These are phyloP conservation scores for Podaxis sp. DNA, from an alignment of 768 basidiomycete species.

Conservation along the genomic window DNA sequence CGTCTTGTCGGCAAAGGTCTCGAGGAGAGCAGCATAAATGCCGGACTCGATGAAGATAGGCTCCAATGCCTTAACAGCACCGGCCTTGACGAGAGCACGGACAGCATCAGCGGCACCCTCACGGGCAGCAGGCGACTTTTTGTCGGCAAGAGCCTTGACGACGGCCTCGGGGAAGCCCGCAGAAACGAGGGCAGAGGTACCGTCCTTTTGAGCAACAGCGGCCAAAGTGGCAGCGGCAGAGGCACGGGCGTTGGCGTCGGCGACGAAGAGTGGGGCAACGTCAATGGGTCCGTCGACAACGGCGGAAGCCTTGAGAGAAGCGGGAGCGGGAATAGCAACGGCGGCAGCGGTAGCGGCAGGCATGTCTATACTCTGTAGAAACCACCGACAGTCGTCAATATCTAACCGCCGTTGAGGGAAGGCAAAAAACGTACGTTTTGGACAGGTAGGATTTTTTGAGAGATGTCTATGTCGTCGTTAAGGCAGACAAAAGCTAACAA, in stretches of 20 bases:
- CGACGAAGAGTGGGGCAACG: slow-evolving; percentile 71
- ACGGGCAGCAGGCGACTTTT: slow-evolving; percentile 90
- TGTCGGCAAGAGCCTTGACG: slow-evolving; percentile 87
- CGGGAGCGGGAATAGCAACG: slow-evolving; percentile 57
- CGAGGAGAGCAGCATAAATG: slow-evolving; percentile 82
- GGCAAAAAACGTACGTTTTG: slow-evolving; percentile 37
- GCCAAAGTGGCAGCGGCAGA: slow-evolving; percentile 69
- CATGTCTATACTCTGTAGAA: slow-evolving; percentile 50
- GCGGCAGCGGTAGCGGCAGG: slow-evolving; percentile 73
- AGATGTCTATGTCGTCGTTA: slow-evolving; percentile 40
- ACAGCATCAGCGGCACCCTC: slow-evolving; percentile 84
- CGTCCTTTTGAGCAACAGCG: slow-evolving; percentile 78
- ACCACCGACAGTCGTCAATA: background rate
- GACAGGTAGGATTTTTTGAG: slow-evolving; percentile 29
- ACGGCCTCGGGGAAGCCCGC: slow-evolving; percentile 70
- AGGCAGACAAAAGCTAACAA: slow-evolving; percentile 51
- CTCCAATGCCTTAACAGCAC: slow-evolving; percentile 80
- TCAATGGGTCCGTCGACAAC: slow-evolving; percentile 62
- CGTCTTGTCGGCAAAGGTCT: slow-evolving; percentile 94
- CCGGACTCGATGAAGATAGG: slow-evolving; percentile 86
- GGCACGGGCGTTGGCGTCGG: slow-evolving; percentile 82
- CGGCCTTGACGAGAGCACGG: slow-evolving; percentile 60
- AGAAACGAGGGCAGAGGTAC: slow-evolving; percentile 71
- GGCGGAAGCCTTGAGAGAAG: slow-evolving; percentile 65
- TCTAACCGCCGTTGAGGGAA: background rate